These are phyloP conservation scores for Helianthus annuus DNA, from an alignment of 129 eudicot species.

Conservation along the genomic window DNA sequence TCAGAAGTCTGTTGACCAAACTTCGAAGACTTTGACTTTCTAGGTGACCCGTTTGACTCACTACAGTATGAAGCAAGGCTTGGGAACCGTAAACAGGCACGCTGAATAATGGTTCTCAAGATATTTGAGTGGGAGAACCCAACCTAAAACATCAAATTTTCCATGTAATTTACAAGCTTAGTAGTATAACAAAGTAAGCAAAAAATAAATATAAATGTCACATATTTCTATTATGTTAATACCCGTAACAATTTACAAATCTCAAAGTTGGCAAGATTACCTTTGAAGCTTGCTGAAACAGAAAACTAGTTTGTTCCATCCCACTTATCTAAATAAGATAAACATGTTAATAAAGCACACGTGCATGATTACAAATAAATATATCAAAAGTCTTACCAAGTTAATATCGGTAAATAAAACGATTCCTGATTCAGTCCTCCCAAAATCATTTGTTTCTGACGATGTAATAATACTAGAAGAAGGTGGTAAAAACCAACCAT, in stretches of 20 bases:
- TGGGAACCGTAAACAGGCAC: constrained; percentile 81
- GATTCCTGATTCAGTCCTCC: constrained; percentile 62
- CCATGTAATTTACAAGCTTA: constrained; percentile 16
- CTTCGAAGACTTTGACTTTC: constrained; percentile 42
- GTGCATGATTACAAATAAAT: neutral
- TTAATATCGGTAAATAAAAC: constrained; percentile 85
- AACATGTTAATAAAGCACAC: neutral
- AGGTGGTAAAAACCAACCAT: constrained; percentile 90
- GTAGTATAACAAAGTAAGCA: neutral
- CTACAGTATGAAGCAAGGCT: constrained; percentile 43
- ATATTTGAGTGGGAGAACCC: constrained; percentile 93
- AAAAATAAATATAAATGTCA: neutral
- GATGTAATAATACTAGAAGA: constrained; percentile 40
- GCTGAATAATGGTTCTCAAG: constrained; percentile 71
- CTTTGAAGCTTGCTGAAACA: constrained; percentile 98
- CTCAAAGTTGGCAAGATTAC: constrained; percentile 32
- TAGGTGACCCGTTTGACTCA: constrained; percentile 37
- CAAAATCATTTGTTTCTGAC: constrained; percentile 50
- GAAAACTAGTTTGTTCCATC: constrained; percentile 97
- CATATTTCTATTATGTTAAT: neutral
- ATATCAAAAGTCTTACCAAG: constrained; percentile 44
- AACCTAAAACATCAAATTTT: constrained; percentile 51
- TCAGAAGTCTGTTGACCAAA: constrained; percentile 27
- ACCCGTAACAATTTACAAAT: neutral
- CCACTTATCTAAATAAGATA: constrained; percentile 66